Percentiles rank a stretch among this genome's conserved stretches.
Conservation (phyloP, 2,329 filamentous ascomycete genomes). For the Fusarium sp. region DNA sequence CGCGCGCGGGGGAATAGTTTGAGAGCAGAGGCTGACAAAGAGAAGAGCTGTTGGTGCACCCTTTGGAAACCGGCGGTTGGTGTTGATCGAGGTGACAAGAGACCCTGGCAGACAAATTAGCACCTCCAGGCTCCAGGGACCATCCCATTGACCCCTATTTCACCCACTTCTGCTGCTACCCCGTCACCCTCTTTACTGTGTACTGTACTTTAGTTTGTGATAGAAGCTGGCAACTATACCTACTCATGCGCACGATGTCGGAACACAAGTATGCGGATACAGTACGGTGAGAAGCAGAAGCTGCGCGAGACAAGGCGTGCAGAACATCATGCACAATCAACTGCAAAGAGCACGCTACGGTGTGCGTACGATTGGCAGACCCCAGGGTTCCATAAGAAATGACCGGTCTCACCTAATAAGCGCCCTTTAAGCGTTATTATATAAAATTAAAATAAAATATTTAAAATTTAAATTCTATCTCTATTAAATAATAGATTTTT, state of each 20-base stretch:
- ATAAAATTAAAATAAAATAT: too few relatives aligned
- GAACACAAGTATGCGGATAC: slow-evolving; percentile 36
- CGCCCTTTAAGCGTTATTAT: too few relatives aligned
- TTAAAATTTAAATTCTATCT: too few relatives aligned
- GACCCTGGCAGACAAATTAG: slow-evolving; percentile 35
- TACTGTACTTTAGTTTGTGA: slow-evolving; percentile 1
- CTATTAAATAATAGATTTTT: too few relatives aligned
- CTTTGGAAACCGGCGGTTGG: slow-evolving; percentile 15
- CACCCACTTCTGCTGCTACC: slow-evolving; percentile 34
- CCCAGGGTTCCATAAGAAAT: too few relatives aligned
- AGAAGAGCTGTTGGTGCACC: slow-evolving; percentile 12
- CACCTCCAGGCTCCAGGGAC: slow-evolving; percentile 34
- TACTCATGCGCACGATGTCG: slow-evolving; percentile 11
- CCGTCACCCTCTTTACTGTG: slow-evolving; percentile 12
- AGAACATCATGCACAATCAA: slow-evolving; percentile 31
- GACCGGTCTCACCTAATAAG: too few relatives aligned
- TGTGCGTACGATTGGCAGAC: slow-evolving; percentile 40
- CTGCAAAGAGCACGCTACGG: slow-evolving; percentile 26
- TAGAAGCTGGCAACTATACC: slow-evolving; percentile 19
- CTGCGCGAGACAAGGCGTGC: slow-evolving; percentile 27
- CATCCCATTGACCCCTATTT: slow-evolving; percentile 36
- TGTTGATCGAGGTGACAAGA: slow-evolving; percentile 26
- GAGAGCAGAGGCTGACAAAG: background rate
- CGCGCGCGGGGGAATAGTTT: slow-evolving; percentile 6
- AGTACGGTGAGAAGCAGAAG: slow-evolving; percentile 21